Evolutionary conservation across 371 early-diverging fungal species (phyloP).

Genomic region (Capillidium heterosporum): DNA sequence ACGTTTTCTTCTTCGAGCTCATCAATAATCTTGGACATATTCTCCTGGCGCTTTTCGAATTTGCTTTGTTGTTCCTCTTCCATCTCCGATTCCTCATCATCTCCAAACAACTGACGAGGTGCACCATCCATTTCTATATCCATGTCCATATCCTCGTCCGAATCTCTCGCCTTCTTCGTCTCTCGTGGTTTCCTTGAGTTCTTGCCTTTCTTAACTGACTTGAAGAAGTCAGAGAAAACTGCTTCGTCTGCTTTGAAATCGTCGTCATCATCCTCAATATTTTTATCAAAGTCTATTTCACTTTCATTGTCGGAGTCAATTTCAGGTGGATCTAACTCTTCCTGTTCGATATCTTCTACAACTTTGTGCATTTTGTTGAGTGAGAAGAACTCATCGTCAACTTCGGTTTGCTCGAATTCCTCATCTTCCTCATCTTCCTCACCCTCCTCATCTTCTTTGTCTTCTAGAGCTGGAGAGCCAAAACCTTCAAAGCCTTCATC

Average conservation of each 20-base stretch:
- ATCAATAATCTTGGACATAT: conserved; percentile 43
- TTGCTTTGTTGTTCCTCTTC: conserved; percentile 29
- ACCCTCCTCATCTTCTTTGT: conserved; percentile 12
- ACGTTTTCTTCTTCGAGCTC: conserved; percentile 74
- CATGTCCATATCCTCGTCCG: conserved; percentile 22
- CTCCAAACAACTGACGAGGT: conserved; percentile 11
- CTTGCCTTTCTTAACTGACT: neutral
- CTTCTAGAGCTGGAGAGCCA: too few species aligned
- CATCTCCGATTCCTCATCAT: conserved; percentile 6
- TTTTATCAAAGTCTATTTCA: conserved; percentile 15
- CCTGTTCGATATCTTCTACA: conserved; percentile 15
- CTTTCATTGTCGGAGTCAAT: conserved; percentile 12
- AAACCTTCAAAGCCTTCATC: too few species aligned
- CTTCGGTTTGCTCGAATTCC: conserved; percentile 16
- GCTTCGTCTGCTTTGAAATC: conserved; percentile 24
- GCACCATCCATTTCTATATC: conserved; percentile 24
- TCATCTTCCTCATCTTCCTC: conserved; percentile 10
- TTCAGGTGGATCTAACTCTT: conserved; percentile 14
- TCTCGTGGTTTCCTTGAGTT: conserved; percentile 11
- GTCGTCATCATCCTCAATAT: conserved; percentile 19
- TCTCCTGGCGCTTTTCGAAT: conserved; percentile 56
- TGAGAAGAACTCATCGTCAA: conserved; percentile 47
- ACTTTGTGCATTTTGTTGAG: conserved; percentile 24
- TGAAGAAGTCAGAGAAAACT: conserved; percentile 8
- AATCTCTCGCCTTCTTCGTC: conserved; percentile 20